phyloP scores from a whole-genome alignment of 2,329 filamentous ascomycete species.

The Verticillium albo-atrum region DNA sequence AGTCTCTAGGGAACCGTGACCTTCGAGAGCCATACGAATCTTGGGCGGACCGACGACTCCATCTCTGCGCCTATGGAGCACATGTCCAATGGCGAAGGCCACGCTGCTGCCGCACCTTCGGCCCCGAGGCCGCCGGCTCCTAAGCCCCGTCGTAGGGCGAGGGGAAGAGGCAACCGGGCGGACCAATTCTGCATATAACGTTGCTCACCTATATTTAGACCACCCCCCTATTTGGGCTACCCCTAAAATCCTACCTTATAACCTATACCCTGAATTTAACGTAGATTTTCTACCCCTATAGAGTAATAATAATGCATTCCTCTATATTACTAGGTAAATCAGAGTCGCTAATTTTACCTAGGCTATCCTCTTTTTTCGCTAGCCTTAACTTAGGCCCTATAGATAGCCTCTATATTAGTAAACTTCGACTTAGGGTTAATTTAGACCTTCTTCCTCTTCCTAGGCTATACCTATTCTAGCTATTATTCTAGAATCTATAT shows the following conservation, averaged over 20 bases:
- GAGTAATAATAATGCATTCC: neutral
- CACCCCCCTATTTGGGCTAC: neutral
- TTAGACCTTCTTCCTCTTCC: neutral
- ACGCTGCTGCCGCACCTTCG: slow-evolving; percentile 6
- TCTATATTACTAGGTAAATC: neutral
- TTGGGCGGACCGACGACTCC: slow-evolving; percentile 16
- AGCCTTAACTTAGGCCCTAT: neutral
- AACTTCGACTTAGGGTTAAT: neutral
- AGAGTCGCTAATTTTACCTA: neutral
- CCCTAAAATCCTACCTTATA: neutral
- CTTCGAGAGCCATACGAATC: slow-evolving; percentile 32
- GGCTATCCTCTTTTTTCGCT: neutral
- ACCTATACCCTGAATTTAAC: neutral
- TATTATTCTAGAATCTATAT: neutral
- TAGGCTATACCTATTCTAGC: neutral
- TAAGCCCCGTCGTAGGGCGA: slow-evolving; percentile 13
- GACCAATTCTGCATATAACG: slow-evolving; percentile 20
- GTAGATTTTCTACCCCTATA: neutral
- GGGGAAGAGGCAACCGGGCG: slow-evolving; percentile 21
- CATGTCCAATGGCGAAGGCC: slow-evolving; percentile 14
- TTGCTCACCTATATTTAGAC: neutral
- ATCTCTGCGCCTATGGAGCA: slow-evolving; percentile 18
- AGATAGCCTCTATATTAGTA: neutral
- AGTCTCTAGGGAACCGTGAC: slow-evolving; percentile 25
- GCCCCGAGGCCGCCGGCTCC: slow-evolving; percentile 6